phyloP scores from a whole-genome alignment of 768 basidiomycete genomes.

The Lactifluus volemus region DNA sequence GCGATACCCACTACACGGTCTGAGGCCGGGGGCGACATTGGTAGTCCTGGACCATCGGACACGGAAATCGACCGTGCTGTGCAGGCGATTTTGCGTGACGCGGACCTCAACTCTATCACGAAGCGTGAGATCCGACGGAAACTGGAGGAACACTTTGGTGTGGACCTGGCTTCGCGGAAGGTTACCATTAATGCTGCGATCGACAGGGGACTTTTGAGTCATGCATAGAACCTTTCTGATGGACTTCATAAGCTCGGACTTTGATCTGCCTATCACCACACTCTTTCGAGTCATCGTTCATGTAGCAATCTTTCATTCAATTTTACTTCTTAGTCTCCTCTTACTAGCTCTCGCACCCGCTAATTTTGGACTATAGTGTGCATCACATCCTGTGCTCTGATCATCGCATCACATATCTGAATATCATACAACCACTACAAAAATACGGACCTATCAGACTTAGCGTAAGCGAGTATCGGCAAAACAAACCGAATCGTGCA shows the following conservation, averaged over 20 bases:
- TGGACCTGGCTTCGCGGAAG: slow-evolving; percentile 67
- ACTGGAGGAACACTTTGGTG: slow-evolving; percentile 75
- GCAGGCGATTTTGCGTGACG: slow-evolving; percentile 59
- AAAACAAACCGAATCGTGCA: too few relatives aligned
- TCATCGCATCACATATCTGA: slow-evolving; percentile 14
- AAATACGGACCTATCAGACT: background rate
- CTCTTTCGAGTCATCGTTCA: background rate
- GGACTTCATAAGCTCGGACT: slow-evolving; percentile 17
- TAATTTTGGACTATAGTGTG: slow-evolving; percentile 14
- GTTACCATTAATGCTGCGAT: slow-evolving; percentile 69
- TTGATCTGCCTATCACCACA: background rate
- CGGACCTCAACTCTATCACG: slow-evolving; percentile 85
- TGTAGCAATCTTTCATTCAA: background rate
- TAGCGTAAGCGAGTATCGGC: too few relatives aligned
- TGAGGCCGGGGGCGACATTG: slow-evolving; percentile 37
- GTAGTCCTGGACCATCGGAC: slow-evolving; percentile 48
- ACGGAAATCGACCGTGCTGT: slow-evolving; percentile 68
- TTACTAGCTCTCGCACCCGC: background rate
- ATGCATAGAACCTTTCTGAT: slow-evolving; percentile 5
- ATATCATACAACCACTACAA: slow-evolving; percentile 1
- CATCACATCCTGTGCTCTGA: slow-evolving; percentile 16
- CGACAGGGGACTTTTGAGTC: slow-evolving; percentile 53
- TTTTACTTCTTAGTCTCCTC: background rate
- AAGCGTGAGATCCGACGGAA: slow-evolving; percentile 84
- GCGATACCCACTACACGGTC: slow-evolving; percentile 48